A percentile compares a stretch with the other conserved stretches of the same genome.
These are phyloP conservation scores for Aspergillus mulundensis DNA, from an alignment of 495 filamentous ascomycete genomes.

Conservation along the genomic window DNA sequence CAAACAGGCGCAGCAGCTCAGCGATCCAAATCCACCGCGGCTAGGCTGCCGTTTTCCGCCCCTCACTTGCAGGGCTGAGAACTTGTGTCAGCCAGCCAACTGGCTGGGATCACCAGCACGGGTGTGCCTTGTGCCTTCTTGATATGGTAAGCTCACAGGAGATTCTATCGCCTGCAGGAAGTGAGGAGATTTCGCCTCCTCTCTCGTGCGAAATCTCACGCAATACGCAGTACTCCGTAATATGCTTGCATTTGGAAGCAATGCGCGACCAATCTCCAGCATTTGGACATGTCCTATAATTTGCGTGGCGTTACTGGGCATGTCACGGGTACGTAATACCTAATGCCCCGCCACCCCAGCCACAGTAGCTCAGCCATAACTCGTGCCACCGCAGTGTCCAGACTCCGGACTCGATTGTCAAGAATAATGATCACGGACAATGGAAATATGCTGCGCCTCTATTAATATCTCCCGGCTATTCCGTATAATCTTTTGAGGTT, in stretches of 20 bases:
- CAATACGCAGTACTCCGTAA: neutral
- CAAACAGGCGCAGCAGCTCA: constrained; percentile 6
- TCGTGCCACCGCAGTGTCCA: neutral
- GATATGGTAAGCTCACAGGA: neutral
- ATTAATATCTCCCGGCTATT: neutral
- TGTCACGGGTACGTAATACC: neutral
- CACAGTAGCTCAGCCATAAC: neutral
- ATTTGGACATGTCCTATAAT: too few relatives aligned
- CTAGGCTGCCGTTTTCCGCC: constrained; percentile 5
- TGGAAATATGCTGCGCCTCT: neutral
- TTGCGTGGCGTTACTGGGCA: neutral
- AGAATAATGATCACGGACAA: too few relatives aligned
- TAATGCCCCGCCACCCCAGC: neutral
- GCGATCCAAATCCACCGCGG: neutral
- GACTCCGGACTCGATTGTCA: too few relatives aligned
- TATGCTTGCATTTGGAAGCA: neutral
- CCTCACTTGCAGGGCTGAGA: constrained; percentile 13
- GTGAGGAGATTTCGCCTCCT: neutral
- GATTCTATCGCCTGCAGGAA: neutral
- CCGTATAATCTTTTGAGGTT: too few relatives aligned
- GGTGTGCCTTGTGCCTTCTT: neutral
- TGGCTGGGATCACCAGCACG: neutral
- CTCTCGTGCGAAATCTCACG: neutral
- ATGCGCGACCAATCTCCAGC: too few relatives aligned
- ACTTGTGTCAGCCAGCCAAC: constrained; percentile 1